Percentiles rank a stretch among this genome's conserved stretches.
Evolutionary conservation across 345 rosid genomes (phyloP).

Genomic region (Psidium friedrichsthalianum): DNA sequence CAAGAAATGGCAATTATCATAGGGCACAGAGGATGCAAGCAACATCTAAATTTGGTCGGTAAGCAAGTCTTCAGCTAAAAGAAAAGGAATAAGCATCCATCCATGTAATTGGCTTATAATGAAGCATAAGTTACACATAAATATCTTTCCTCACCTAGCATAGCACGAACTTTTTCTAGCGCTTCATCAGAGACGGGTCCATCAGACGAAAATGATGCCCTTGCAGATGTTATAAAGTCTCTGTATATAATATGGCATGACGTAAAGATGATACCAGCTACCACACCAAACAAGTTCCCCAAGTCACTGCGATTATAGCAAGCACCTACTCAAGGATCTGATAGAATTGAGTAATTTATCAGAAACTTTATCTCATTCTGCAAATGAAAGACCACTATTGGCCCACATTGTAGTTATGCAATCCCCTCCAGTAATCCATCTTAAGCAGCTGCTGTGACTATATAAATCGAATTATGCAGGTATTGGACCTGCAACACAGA

Average conservation of each 20-base stretch:
- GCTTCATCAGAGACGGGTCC: slow-evolving; percentile 81
- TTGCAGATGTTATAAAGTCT: slow-evolving; percentile 80
- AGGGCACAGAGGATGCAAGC: background rate
- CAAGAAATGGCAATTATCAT: background rate
- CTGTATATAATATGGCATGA: slow-evolving; percentile 75
- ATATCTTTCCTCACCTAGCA: slow-evolving; percentile 44
- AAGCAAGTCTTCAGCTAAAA: background rate
- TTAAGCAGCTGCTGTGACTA: background rate
- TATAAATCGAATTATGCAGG: background rate
- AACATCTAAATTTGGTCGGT: background rate
- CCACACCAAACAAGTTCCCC: slow-evolving; percentile 7
- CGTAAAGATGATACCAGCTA: slow-evolving; percentile 22
- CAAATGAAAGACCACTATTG: background rate
- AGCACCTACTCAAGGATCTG: slow-evolving; percentile 5
- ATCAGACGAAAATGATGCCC: slow-evolving; percentile 57
- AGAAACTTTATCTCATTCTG: background rate
- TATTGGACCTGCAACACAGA: background rate
- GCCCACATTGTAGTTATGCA: background rate
- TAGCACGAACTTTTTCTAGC: slow-evolving; percentile 56
- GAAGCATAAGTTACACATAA: background rate
- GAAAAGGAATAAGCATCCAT: background rate
- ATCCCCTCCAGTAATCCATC: background rate
- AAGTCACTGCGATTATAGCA: slow-evolving; percentile 17
- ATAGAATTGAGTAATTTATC: background rate
- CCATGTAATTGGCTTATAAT: background rate